phyloP scores from a whole-genome alignment of 2,329 filamentous ascomycete species.

The Fusarium fujikuroi region DNA sequence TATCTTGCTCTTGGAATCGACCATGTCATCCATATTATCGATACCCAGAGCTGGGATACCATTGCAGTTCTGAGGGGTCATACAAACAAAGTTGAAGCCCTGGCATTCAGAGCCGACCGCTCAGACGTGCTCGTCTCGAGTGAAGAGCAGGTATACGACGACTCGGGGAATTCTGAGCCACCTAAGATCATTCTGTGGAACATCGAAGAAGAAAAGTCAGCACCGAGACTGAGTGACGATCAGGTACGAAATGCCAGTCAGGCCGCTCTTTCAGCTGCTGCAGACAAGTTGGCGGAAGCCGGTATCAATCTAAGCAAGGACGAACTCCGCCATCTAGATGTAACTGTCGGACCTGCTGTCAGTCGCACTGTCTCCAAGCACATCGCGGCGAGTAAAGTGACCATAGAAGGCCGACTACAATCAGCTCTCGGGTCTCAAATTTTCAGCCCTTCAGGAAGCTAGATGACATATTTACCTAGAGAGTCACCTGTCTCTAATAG shows the following conservation, averaged over 20 bases:
- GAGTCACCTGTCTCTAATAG: neutral
- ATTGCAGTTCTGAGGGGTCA: slow-evolving; percentile 20
- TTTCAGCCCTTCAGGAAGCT: slow-evolving; percentile 17
- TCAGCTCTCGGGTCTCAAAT: neutral
- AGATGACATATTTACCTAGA: slow-evolving; percentile 3
- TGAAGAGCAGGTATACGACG: neutral
- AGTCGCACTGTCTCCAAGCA: neutral
- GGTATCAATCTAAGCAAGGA: neutral
- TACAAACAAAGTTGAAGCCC: neutral
- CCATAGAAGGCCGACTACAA: neutral
- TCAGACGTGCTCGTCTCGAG: slow-evolving; percentile 1
- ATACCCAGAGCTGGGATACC: slow-evolving; percentile 7
- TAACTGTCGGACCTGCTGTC: neutral
- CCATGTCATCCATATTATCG: slow-evolving; percentile 8
- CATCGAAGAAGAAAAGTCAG: neutral
- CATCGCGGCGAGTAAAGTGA: neutral
- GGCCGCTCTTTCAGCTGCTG: neutral
- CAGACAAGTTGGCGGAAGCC: neutral
- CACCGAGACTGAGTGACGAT: neutral
- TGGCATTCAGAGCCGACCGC: slow-evolving; percentile 8
- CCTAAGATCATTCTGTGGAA: slow-evolving; percentile 21
- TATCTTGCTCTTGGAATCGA: slow-evolving; percentile 3
- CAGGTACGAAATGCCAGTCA: neutral
- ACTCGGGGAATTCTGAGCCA: neutral
- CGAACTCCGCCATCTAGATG: neutral